phyloP scores from a whole-genome alignment of 441 rosid species.

The Metrosideros polymorpha region DNA sequence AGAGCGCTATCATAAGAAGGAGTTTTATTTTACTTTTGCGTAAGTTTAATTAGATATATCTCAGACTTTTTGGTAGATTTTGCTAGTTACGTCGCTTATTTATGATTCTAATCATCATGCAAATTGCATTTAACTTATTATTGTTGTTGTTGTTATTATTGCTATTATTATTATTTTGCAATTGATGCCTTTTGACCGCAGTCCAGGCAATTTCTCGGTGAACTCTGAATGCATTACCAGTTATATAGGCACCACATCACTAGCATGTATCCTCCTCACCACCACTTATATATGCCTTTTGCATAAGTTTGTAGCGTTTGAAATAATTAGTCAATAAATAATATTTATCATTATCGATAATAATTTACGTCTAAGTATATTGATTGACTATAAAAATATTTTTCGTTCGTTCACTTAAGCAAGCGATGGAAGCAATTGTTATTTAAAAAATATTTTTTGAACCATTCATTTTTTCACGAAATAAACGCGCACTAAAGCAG shows the following conservation, averaged over 20 bases:
- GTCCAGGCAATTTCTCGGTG: background rate
- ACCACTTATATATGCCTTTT: too few species aligned
- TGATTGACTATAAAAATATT: too few species aligned
- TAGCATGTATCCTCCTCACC: background rate
- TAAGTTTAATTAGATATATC: background rate
- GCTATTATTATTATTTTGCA: background rate
- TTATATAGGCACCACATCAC: background rate
- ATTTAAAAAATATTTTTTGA: too few species aligned
- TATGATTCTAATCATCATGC: background rate
- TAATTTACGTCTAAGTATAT: too few species aligned
- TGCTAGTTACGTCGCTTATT: background rate
- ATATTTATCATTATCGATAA: too few species aligned
- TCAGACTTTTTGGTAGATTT: background rate
- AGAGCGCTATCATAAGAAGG: background rate
- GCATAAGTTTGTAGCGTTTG: too few species aligned
- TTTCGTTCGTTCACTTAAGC: too few species aligned
- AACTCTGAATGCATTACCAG: background rate
- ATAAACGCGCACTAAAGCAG: too few species aligned
- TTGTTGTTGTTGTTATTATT: fast-evolving
- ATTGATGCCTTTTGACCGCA: background rate
- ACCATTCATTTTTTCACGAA: too few species aligned
- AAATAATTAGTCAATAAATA: too few species aligned
- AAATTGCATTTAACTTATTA: background rate
- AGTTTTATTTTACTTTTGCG: background rate
- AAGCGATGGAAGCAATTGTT: too few species aligned